Percentiles rank a stretch among this genome's conserved stretches.
phyloP scores from a whole-genome alignment of 2,329 filamentous ascomycete species.

The Didymella lethalis region DNA sequence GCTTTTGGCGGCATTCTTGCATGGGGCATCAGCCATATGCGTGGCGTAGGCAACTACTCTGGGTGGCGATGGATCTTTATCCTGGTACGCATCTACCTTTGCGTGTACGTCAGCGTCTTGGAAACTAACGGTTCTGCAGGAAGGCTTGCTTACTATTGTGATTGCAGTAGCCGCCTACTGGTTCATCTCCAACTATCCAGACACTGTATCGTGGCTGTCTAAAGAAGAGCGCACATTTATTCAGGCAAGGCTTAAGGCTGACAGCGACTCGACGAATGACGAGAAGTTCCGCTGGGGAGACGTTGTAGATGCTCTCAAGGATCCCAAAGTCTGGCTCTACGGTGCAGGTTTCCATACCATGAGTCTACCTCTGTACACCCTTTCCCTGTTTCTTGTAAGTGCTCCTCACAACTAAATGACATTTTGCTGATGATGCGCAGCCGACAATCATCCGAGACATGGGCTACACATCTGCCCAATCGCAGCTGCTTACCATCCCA shows the following conservation, averaged over 20 bases:
- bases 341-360: slow-evolving; percentile 76
- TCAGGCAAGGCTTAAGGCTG: slow-evolving; percentile 68
- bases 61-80: slow-evolving; percentile 56
- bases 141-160: slow-evolving; percentile 49
- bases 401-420: neutral
- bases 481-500: slow-evolving; percentile 58
- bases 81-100: slow-evolving; percentile 33
- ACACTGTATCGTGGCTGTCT: slow-evolving; percentile 65
- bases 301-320: slow-evolving; percentile 67
- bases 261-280: slow-evolving; percentile 73
- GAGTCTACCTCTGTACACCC: slow-evolving; percentile 60
- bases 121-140: slow-evolving; percentile 32
- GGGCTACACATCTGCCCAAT: slow-evolving; percentile 52
- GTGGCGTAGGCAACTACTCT: slow-evolving; percentile 58
- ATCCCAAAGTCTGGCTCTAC: slow-evolving; percentile 62
- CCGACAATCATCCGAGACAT: slow-evolving; percentile 61
- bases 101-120: too few species aligned
- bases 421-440: slow-evolving; percentile 44
- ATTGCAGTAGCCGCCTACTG: slow-evolving; percentile 54
- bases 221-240: slow-evolving; percentile 64
- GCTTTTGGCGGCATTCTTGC: slow-evolving; percentile 69
- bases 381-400: slow-evolving; percentile 52
- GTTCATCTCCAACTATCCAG: slow-evolving; percentile 73
- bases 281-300: slow-evolving; percentile 74
- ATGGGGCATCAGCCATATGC: slow-evolving; percentile 67